Evolutionary conservation across 1,284 basidiomycete genomes (phyloP).

Genomic region (Exobasidium cylindrosporum): DNA sequence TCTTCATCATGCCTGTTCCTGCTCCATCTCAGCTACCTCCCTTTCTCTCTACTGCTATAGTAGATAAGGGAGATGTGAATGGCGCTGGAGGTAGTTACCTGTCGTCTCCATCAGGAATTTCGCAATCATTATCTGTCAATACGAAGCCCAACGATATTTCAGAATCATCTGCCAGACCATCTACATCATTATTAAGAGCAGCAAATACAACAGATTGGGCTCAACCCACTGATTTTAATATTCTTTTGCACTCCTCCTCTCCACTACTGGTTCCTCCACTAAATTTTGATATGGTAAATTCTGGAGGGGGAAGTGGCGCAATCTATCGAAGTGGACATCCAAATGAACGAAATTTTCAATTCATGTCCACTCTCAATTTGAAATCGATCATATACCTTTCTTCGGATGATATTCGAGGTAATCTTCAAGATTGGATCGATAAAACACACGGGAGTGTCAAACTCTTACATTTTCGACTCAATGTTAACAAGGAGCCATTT

Average conservation of each 20-base stretch:
- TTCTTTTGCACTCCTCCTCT: neutral
- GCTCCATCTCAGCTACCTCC: constrained; percentile 3
- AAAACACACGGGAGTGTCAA: constrained; percentile 28
- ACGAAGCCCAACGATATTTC: neutral
- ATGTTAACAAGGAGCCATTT: constrained; percentile 53
- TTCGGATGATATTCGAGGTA: constrained; percentile 47
- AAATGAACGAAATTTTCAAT: constrained; percentile 53
- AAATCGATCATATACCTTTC: constrained; percentile 46
- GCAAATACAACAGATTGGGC: neutral
- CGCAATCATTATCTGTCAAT: neutral
- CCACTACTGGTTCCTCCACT: constrained; percentile 47
- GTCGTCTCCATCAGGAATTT: neutral
- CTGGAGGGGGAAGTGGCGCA: constrained; percentile 20
- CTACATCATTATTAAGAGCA: neutral
- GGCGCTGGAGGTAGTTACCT: neutral
- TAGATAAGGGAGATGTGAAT: neutral
- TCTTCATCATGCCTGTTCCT: constrained; percentile 1
- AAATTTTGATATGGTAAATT: constrained; percentile 51
- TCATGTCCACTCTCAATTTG: constrained; percentile 43
- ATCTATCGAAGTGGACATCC: constrained; percentile 52
- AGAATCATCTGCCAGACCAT: neutral
- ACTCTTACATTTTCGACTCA: constrained; percentile 43
- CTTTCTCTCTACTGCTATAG: constrained; percentile 1
- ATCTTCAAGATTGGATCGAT: constrained; percentile 32
- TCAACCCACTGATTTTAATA: neutral